Conservation (phyloP, 1,284 basidiomycete species). For the Moniliella sp. region DNA sequence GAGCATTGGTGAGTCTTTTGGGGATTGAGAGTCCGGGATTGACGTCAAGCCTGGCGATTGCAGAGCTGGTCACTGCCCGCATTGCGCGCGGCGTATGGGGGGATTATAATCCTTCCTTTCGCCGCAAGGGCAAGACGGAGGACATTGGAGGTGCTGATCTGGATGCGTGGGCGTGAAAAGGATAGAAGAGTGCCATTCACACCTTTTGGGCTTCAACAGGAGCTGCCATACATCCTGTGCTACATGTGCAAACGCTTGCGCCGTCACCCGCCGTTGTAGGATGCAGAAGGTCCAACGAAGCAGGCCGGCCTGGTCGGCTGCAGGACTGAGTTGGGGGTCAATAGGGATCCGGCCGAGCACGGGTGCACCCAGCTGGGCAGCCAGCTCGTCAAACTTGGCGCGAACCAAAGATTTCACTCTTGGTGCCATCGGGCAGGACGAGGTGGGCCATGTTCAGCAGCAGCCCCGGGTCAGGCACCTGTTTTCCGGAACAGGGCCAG, state of each 20-base stretch:
- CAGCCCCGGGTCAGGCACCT: conserved; percentile 56
- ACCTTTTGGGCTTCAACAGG: too few species aligned
- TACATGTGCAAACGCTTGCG: too few species aligned
- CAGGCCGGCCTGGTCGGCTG: conserved; percentile 48
- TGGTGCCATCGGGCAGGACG: conserved; percentile 55
- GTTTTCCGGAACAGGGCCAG: conserved; percentile 82
- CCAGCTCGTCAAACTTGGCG: conserved; percentile 47
- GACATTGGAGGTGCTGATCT: too few species aligned
- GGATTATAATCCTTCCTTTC: too few species aligned
- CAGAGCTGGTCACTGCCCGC: conserved; percentile 36
- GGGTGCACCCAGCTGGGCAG: conserved; percentile 42
- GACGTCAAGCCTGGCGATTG: conserved; percentile 39
- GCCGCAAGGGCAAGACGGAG: too few species aligned
- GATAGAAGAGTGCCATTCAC: too few species aligned
- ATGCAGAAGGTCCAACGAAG: not conserved
- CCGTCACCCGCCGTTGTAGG: too few species aligned
- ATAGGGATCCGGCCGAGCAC: conserved; percentile 69
- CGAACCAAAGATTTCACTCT: conserved; percentile 48
- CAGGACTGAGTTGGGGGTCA: conserved; percentile 51
- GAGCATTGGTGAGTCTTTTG: conserved; percentile 36
- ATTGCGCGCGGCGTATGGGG: conserved; percentile 35
- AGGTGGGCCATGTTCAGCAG: conserved; percentile 79
- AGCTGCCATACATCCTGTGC: too few species aligned
- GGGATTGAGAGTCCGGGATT: conserved; percentile 42
- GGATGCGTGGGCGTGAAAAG: too few species aligned